Evolutionary conservation across 2,329 filamentous ascomycete species (phyloP).

Genomic region (Stagonosporopsis cucurbitacearum): DNA sequence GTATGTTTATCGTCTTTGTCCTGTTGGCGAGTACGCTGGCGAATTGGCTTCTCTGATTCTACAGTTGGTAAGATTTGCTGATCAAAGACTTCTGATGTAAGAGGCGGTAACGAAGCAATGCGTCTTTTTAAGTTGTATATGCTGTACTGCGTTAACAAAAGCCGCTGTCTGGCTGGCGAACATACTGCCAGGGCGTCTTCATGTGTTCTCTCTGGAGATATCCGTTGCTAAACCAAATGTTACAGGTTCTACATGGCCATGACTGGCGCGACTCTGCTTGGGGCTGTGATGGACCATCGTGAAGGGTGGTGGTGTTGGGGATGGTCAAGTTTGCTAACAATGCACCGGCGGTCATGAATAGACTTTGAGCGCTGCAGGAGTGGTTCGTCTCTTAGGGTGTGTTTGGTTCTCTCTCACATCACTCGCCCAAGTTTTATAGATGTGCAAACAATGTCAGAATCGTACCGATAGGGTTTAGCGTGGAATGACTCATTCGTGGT

Average conservation of each 20-base stretch:
- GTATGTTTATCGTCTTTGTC: not conserved
- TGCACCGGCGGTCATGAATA: not conserved
- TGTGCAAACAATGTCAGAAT: too few relatives aligned
- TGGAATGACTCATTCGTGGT: slow-evolving; percentile 6
- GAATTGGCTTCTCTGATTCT: not conserved
- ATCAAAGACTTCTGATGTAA: not conserved
- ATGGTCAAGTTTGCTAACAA: not conserved
- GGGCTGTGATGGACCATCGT: not conserved
- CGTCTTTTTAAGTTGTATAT: slow-evolving; percentile 13
- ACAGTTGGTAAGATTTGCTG: not conserved
- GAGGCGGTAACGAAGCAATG: not conserved
- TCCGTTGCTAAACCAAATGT: not conserved
- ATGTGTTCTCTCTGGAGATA: slow-evolving; percentile 3
- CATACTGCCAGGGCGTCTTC: slow-evolving; percentile 13
- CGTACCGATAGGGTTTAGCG: not conserved
- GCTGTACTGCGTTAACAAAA: not conserved
- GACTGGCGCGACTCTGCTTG: not conserved
- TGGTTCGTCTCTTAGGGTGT: not conserved
- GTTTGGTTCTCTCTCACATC: not conserved
- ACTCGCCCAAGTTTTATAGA: not conserved
- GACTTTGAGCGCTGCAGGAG: not conserved
- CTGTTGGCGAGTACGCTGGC: not conserved
- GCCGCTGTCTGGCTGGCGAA: not conserved
- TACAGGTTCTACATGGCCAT: slow-evolving; percentile 2
- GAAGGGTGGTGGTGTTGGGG: not conserved